A percentile compares a stretch with the other conserved stretches of the same genome.
phyloP scores from a whole-genome alignment of 2,329 filamentous ascomycete species.

The Hypomyces rosellus region DNA sequence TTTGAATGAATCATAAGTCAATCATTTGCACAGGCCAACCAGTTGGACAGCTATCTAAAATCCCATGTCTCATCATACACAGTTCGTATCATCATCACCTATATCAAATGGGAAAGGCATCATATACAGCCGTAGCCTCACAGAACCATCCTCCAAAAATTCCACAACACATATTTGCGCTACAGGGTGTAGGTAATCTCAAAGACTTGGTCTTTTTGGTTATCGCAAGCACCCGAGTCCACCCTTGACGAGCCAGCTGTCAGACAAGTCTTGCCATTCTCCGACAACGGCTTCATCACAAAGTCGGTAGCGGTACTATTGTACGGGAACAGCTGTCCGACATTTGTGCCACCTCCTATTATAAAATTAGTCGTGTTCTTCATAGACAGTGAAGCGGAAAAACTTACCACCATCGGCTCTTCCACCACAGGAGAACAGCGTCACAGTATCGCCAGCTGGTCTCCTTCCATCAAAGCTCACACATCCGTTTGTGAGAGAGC shows the following conservation, averaged over 20 bases:
- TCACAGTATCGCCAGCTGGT: constrained; percentile 39
- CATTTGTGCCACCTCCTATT: constrained; percentile 39
- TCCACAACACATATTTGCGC: too few species aligned
- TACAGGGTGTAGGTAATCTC: constrained; percentile 14
- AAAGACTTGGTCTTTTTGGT: constrained; percentile 17
- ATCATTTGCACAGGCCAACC: too few species aligned
- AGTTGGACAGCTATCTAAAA: too few species aligned
- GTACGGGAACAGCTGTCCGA: constrained; percentile 45
- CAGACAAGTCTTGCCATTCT: constrained; percentile 26
- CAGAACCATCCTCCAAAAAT: too few species aligned
- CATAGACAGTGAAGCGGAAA: constrained; percentile 7
- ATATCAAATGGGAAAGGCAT: too few species aligned
- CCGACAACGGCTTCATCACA: constrained; percentile 39
- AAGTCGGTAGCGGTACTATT: constrained; percentile 33
- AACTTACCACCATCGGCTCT: constrained; percentile 40
- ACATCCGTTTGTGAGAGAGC: constrained; percentile 45
- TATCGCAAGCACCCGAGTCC: constrained; percentile 23
- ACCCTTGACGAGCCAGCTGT: constrained; percentile 14
- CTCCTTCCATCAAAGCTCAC: constrained; percentile 43
- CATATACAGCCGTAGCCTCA: too few species aligned
- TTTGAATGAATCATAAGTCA: too few species aligned
- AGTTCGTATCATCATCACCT: too few species aligned
- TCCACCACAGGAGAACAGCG: constrained; percentile 46
- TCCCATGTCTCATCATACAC: too few species aligned
- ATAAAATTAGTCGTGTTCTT: neutral